Percentiles rank a stretch among this genome's conserved stretches.
These are phyloP conservation scores for Torulaspora microellipsoides DNA, from an alignment of 805 yeast genomes.

Conservation along the genomic window DNA sequence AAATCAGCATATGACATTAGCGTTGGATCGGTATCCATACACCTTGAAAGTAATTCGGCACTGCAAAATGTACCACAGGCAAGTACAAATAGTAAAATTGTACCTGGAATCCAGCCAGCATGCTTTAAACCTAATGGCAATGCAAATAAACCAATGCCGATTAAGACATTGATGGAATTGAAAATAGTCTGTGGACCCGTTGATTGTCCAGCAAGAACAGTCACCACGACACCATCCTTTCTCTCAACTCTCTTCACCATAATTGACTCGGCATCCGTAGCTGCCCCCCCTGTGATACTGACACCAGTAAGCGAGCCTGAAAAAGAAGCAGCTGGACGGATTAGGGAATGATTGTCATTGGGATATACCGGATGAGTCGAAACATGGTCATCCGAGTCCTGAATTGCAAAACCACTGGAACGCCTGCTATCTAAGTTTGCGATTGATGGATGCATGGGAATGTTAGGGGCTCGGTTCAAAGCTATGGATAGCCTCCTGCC, in stretches of 20 bases:
- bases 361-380: slow-evolving; percentile 34
- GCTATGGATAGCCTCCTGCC: slow-evolving; percentile 65
- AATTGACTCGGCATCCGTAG: slow-evolving; percentile 46
- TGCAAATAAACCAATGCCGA: slow-evolving; percentile 73
- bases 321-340: slow-evolving; percentile 41
- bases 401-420: slow-evolving; percentile 23
- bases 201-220: slow-evolving; percentile 76
- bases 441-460: slow-evolving; percentile 25
- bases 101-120: slow-evolving; percentile 70
- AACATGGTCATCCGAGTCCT: slow-evolving; percentile 42
- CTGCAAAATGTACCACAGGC: slow-evolving; percentile 71
- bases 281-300: slow-evolving; percentile 40
- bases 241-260: slow-evolving; percentile 63
- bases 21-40: slow-evolving; percentile 77
- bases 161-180: slow-evolving; percentile 70
- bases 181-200: slow-evolving; percentile 74
- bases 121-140: slow-evolving; percentile 64
- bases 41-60: slow-evolving; percentile 65
- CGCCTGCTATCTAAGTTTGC: slow-evolving; percentile 19
- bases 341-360: slow-evolving; percentile 27
- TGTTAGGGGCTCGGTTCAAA: slow-evolving; percentile 28
- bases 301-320: slow-evolving; percentile 39
- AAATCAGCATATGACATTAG: slow-evolving; percentile 84
- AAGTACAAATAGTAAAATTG: slow-evolving; percentile 51
- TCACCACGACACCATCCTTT: slow-evolving; percentile 61